These are phyloP conservation scores for Sugiyamaella pinicola DNA, from an alignment of 1,139 yeast genomes.

Conservation along the genomic window DNA sequence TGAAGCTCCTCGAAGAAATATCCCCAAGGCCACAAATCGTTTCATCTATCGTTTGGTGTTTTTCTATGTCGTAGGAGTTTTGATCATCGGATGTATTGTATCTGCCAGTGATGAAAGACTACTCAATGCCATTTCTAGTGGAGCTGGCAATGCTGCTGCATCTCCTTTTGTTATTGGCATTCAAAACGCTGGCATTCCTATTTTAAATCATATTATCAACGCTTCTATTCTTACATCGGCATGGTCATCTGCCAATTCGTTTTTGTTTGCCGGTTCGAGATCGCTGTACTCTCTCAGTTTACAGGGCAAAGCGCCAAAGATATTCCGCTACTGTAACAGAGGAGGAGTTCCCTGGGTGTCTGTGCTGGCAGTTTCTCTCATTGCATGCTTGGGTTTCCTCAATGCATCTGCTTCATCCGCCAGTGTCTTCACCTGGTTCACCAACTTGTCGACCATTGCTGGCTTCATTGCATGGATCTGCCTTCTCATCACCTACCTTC, in stretches of 20 bases:
- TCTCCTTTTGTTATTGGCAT: conserved; percentile 72
- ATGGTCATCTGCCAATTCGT: conserved; percentile 49
- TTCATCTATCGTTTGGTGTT: conserved; percentile 62
- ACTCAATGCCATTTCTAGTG: conserved; percentile 44
- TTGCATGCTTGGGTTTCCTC: conserved; percentile 47
- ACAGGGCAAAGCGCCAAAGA: conserved; percentile 53
- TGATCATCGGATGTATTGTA: conserved; percentile 60
- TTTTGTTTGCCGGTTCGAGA: conserved; percentile 47
- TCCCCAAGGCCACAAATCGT: conserved; percentile 63
- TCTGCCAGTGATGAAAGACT: conserved; percentile 55
- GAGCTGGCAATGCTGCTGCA: conserved; percentile 54
- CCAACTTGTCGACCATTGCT: conserved; percentile 49
- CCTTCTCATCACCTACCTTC: conserved; percentile 50
- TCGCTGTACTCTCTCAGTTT: conserved; percentile 48
- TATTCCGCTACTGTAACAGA: conserved; percentile 47
- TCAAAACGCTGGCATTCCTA: conserved; percentile 54
- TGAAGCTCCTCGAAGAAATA: conserved; percentile 61
- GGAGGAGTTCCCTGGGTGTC: conserved; percentile 50
- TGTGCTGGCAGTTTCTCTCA: conserved; percentile 38
- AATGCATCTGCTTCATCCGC: conserved; percentile 50
- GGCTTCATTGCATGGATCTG: conserved; percentile 52
- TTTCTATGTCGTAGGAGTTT: conserved; percentile 57
- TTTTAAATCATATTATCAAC: conserved; percentile 64
- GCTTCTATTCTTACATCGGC: conserved; percentile 68
- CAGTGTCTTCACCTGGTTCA: conserved; percentile 51